Evolutionary conservation across 108 stramenopile species (phyloP).

Genomic region (Nitzschia sp.): DNA sequence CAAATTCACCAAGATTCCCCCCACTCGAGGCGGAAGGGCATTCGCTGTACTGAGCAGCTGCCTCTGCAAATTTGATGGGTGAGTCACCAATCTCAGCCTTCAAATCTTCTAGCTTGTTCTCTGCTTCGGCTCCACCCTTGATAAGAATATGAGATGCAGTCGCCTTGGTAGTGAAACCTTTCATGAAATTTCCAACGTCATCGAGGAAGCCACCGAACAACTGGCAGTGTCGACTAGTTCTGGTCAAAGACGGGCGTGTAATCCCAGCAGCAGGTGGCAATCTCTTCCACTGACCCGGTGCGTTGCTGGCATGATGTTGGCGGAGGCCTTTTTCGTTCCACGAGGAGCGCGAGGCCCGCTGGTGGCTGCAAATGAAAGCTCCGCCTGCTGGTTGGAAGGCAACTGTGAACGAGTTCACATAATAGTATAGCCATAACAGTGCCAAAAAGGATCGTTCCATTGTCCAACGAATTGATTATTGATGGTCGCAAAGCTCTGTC

Average conservation of each 20-base stretch:
- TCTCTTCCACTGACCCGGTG: too few relatives aligned
- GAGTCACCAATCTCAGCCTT: conserved; percentile 47
- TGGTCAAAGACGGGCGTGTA: too few relatives aligned
- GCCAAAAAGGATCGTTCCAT: not conserved
- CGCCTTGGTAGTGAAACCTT: conserved; percentile 42
- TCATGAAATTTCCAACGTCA: conserved; percentile 31
- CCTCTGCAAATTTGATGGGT: conserved; percentile 49
- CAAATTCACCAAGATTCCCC: conserved; percentile 72
- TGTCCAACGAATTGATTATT: not conserved
- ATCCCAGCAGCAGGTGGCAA: too few relatives aligned
- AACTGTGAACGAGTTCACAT: too few relatives aligned
- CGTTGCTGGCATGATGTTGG: too few relatives aligned
- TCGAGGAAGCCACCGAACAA: conserved; percentile 34
- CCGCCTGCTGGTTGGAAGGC: too few relatives aligned
- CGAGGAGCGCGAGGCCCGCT: too few relatives aligned
- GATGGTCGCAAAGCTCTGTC: too few relatives aligned
- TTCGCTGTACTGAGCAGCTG: conserved; percentile 55
- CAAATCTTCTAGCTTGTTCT: conserved; percentile 44
- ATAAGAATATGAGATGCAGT: conserved; percentile 64
- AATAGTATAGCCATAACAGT: too few relatives aligned
- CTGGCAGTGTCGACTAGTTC: conserved; percentile 10
- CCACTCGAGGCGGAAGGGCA: conserved; percentile 61
- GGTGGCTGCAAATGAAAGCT: too few relatives aligned
- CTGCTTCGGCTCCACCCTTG: conserved; percentile 48
- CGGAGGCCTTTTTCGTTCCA: too few relatives aligned